phyloP scores from a whole-genome alignment of 495 filamentous ascomycete species.

The Aspergillus sparsus region DNA sequence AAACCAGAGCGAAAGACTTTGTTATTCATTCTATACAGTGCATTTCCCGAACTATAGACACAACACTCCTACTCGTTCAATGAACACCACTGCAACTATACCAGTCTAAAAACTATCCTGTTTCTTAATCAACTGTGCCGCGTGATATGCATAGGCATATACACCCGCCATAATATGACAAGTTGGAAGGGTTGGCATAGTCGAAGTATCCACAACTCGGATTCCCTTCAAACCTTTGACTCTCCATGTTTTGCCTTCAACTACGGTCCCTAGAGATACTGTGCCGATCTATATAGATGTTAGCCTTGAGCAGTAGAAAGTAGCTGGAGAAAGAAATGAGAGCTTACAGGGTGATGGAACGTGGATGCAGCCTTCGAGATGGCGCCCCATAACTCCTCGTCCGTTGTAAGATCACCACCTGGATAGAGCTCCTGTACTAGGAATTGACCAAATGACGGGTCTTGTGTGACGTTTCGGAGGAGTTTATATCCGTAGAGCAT shows the following conservation, averaged over 20 bases:
- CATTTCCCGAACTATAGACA: too few relatives aligned
- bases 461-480: neutral
- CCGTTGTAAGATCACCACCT: neutral
- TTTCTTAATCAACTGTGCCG: neutral
- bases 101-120: neutral
- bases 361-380: neutral
- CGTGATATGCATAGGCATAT: neutral
- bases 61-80: neutral
- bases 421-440: neutral
- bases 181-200: neutral
- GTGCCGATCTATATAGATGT: neutral
- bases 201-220: slow-evolving; percentile 1
- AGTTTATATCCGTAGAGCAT: neutral
- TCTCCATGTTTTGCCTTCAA: neutral
- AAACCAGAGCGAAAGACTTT: too few relatives aligned
- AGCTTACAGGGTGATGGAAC: neutral
- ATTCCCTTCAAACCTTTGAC: neutral
- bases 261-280: neutral
- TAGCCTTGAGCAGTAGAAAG: neutral
- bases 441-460: neutral
- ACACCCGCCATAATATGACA: neutral
- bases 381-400: slow-evolving; percentile 1
- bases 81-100: neutral
- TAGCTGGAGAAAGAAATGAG: neutral
- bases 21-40: neutral